Evolutionary conservation across 2,329 filamentous ascomycete genomes (phyloP), one percentile per base, ranked within the genome.

Genomic region (Geosmithia flava): DNA sequence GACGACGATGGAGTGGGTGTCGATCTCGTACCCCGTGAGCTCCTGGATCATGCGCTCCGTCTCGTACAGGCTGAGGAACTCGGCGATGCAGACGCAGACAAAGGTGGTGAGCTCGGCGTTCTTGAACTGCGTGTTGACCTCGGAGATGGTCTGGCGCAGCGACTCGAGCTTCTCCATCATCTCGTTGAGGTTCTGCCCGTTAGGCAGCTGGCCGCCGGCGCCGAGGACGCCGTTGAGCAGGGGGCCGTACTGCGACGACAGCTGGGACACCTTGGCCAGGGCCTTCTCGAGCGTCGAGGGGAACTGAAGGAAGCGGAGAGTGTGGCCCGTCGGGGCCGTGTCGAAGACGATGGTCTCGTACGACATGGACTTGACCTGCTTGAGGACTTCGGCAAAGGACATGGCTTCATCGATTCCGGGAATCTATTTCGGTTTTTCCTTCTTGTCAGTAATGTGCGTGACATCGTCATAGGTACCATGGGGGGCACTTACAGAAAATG

Each of bases 11-110:
- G 85, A 82, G 70, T 97, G 93, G 7, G 91, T 95, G 66, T 98
- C 93, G 63, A 98, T 98, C 60, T 84, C 75, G 70, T 95, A 98
- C 64, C 79, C 85, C 45, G 88, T 83, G 52, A 98, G 75, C 72
- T 98, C 93, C 74, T 98, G 93, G 59, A 98, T 97, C 93, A 98
- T 97, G 59, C 93, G 86, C 74, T 98, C 93, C 52, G 93, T 98
- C 76, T 98, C 93, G 71, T 98, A 98, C 47, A 98, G 76, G 39
- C 84, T 90, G 58, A 98, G 68, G 71, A 98, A 98, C 69, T 98
- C 93, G 47, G 93, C 87, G 64, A 98, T 98, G 67, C 93, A 95
- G 52, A 98, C 93, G 65, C 93, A 97, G 48, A 98, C 89, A 61
- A 98, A 98, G 0, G 93, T 98, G 20, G 90, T 96, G 58, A 96